Conservation (phyloP, 176 grass and related monocot species). For the Triticum turgidum region DNA sequence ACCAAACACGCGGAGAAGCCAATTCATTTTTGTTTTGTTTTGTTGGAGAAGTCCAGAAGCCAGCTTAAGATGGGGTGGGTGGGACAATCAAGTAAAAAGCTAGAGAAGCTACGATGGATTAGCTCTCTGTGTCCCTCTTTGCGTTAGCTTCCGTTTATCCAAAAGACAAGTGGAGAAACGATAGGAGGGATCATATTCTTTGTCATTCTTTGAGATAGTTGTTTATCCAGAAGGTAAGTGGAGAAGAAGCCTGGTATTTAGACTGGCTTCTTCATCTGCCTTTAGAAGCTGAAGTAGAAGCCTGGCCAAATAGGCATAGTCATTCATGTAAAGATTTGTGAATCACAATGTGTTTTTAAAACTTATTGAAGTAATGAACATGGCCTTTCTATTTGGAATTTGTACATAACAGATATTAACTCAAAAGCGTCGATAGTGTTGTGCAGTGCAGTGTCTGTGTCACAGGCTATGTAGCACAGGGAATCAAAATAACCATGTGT, state of each 20-base stretch:
- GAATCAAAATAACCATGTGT: not conserved
- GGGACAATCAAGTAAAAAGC: not conserved
- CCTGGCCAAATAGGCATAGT: not conserved
- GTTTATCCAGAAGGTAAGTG: not conserved
- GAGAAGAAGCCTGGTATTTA: conserved; percentile 1
- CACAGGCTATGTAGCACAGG: conserved; percentile 7
- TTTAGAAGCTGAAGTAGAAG: conserved; percentile 25
- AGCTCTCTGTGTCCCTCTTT: not conserved
- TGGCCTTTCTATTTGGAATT: not conserved
- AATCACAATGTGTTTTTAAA: too few species aligned
- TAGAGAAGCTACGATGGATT: conserved; percentile 20
- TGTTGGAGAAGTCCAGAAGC: not conserved
- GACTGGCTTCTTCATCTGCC: not conserved
- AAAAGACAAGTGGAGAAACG: not conserved
- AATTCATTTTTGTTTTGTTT: not conserved
- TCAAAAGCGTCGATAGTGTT: not conserved
- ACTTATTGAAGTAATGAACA: not conserved
- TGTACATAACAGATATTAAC: conserved; percentile 20
- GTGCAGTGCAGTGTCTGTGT: not conserved
- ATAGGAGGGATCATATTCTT: not conserved
- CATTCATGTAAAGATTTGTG: not conserved
- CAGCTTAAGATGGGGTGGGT: not conserved
- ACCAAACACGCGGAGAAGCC: too few species aligned
- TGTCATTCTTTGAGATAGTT: not conserved
- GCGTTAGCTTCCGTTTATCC: not conserved